Evolutionary conservation across 2,329 filamentous ascomycete species (phyloP), one percentile per base, ranked within the genome.

Genomic region (Trichoderma lentiforme): DNA sequence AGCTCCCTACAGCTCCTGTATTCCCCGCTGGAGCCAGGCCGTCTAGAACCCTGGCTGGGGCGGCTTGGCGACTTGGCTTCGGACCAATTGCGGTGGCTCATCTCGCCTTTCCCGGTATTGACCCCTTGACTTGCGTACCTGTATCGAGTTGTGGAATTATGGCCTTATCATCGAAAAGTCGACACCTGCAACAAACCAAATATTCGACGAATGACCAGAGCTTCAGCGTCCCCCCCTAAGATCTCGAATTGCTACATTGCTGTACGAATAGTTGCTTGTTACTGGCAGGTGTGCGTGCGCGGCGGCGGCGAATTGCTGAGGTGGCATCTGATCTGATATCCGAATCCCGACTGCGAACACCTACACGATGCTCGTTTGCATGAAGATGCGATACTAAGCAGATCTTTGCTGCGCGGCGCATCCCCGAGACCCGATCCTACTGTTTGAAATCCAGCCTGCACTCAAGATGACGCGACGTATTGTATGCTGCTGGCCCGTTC

Each of bases 381-480:
- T 53, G 62, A 73, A 68, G 71, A 73, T 73, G 71, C 71, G 30
- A 73, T 26, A 32, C 53, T 73, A 57, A 71, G 68, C 68, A 71
- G 51, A 71, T 26, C n/a, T 47, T 30, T 56, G 53, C 68, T 58
- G 61, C 28, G 43, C 61, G 68, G 67, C 68, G 61, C 71, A 61
- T 53, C 28, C n/a, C 56, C 18, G 53, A 63, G 39, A 58, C 24
- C 56, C 47, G 30, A 65, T 24, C 67, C 53, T 34, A 14, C 21
- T 53, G 60, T 34, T 56, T 61, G 47, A 26, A 26, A 34, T 18
- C 39, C 26, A 34, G 43, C 57, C 53, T 39, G 21, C 14, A 51
- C 6, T 24, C 73, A 79, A 74, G 74, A 82, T 82, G 79, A 81
- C 81, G 74, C 78, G 81, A 79, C 78, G 81, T 73, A 82, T 82